phyloP scores from a whole-genome alignment of 2,329 filamentous ascomycete genomes.

The Tolypocladium paradoxum region DNA sequence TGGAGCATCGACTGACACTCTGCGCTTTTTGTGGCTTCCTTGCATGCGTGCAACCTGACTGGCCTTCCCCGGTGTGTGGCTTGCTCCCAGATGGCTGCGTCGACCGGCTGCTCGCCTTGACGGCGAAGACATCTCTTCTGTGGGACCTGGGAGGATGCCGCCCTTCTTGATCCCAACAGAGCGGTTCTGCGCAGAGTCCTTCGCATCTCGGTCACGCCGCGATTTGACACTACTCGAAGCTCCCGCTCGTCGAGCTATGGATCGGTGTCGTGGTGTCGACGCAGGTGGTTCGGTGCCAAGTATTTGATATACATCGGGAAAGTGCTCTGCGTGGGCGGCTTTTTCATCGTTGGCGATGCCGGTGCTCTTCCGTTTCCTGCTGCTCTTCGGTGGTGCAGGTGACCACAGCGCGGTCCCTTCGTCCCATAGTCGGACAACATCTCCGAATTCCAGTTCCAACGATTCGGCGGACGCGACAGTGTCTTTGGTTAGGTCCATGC shows the following conservation, averaged over 20 bases:
- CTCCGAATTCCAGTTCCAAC: conserved; percentile 20
- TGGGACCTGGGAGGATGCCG: conserved; percentile 7
- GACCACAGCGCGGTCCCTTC: conserved; percentile 29
- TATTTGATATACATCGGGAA: conserved; percentile 43
- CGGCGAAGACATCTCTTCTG: conserved; percentile 14
- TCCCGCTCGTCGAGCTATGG: conserved; percentile 10
- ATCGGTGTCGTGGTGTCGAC: conserved; percentile 21
- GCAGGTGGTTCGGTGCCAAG: conserved; percentile 28
- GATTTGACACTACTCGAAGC: conserved; percentile 7
- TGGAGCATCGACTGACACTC: neutral
- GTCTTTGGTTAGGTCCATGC: conserved; percentile 30
- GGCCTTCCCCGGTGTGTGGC: conserved; percentile 4
- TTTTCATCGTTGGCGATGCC: conserved; percentile 28
- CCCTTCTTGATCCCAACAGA: neutral
- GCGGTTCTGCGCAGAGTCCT: conserved; percentile 2
- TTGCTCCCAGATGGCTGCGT: neutral
- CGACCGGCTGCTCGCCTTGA: conserved; percentile 10
- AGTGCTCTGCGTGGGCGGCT: conserved; percentile 31
- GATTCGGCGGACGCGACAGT: conserved; percentile 22
- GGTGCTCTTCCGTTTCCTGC: conserved; percentile 42
- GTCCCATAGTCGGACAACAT: conserved; percentile 30
- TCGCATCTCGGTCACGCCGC: conserved; percentile 8
- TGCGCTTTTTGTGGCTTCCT: conserved; percentile 8
- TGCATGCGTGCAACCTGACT: conserved; percentile 4
- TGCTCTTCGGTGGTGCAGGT: conserved; percentile 24